Evolutionary conservation across 345 rosid genomes (phyloP).

Genomic region (Lepidium africanum): DNA sequence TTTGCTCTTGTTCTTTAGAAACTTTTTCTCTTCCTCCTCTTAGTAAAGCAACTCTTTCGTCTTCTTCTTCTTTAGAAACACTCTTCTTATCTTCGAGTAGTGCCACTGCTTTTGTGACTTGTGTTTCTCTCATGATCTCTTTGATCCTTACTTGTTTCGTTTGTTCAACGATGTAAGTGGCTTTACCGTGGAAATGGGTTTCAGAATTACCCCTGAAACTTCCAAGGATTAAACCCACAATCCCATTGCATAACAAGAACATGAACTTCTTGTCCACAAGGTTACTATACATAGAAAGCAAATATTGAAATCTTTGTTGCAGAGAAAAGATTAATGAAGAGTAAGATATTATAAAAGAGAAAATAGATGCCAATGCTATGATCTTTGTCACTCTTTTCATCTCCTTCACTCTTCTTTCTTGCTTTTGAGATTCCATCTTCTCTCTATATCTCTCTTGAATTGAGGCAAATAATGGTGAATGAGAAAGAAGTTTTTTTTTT

Average conservation of each 20-base stretch:
- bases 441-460: not conserved
- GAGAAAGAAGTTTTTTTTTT: not conserved
- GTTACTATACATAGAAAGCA: constrained; percentile 15
- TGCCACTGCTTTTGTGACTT: constrained; percentile 6
- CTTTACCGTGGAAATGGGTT: not conserved
- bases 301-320: constrained; percentile 20
- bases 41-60: too few relatives aligned
- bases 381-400: constrained; percentile 30
- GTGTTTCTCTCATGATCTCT: not conserved
- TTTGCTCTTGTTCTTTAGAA: not conserved
- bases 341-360: constrained; percentile 33
- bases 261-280: constrained; percentile 47
- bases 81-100: constrained; percentile 8
- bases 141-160: not conserved
- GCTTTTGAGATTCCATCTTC: constrained; percentile 6
- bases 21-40: not conserved
- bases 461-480: not conserved
- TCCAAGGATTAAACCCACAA: constrained; percentile 40
- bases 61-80: constrained; percentile 4
- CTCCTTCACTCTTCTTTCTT: constrained; percentile 8
- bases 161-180: not conserved
- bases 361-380: constrained; percentile 29
- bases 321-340: constrained; percentile 21
- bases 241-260: constrained; percentile 70
- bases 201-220: constrained; percentile 23